A percentile compares a stretch with the other conserved stretches of the same genome.
Evolutionary conservation across 148 eudicot species (phyloP).

Genomic region (Rhododendron mucronatum): DNA sequence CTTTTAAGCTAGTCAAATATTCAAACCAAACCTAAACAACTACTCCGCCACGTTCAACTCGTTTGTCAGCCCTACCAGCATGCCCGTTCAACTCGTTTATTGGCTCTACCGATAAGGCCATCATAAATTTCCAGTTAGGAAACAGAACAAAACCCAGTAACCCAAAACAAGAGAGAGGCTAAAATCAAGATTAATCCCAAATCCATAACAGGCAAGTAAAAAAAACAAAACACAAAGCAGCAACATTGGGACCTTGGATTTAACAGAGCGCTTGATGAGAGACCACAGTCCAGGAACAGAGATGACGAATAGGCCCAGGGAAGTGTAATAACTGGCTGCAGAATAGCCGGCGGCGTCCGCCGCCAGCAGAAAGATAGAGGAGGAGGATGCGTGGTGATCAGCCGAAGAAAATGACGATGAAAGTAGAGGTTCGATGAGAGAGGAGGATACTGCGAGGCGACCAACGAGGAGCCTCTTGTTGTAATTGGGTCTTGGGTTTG

Average conservation of each 20-base stretch:
- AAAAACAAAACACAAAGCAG: neutral
- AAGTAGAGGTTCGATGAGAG: conserved; percentile 20
- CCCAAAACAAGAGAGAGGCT: neutral
- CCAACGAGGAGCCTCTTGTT: neutral
- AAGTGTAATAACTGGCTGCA: conserved; percentile 88
- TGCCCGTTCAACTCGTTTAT: too few species aligned
- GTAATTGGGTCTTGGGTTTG: neutral
- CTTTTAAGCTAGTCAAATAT: neutral
- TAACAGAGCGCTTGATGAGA: conserved; percentile 95
- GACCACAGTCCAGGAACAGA: conserved; percentile 99
- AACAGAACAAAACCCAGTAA: neutral
- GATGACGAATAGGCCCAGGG: conserved; percentile 89
- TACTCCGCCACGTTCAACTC: neutral
- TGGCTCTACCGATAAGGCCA: neutral
- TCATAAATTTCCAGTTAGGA: neutral
- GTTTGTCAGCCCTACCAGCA: neutral
- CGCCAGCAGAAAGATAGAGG: conserved; percentile 34
- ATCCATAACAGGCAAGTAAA: neutral
- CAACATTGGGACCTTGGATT: conserved; percentile 65
- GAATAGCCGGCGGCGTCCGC: conserved; percentile 53
- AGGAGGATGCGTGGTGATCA: neutral
- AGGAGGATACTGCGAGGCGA: conserved; percentile 11
- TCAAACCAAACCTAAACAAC: neutral
- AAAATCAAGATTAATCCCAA: neutral
- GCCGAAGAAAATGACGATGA: conserved; percentile 1